phyloP scores from a whole-genome alignment of 176 grass and related monocot genomes.

The Thalia dealbata region DNA sequence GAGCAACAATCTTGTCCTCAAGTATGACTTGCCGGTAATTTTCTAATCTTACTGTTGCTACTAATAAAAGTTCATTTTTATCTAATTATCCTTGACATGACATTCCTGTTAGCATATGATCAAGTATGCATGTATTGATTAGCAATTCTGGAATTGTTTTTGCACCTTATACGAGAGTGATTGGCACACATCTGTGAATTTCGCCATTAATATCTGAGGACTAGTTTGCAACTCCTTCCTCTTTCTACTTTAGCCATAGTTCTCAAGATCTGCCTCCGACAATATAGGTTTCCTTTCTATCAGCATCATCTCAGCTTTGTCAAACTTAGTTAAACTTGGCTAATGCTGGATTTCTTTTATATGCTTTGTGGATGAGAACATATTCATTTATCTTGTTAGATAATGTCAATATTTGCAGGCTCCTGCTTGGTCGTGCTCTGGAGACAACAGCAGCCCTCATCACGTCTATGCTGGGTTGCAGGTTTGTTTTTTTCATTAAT shows the following conservation, averaged over 20 bases:
- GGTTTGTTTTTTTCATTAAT: slow-evolving; percentile 35
- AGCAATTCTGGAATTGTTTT: neutral
- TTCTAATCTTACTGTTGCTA: slow-evolving; percentile 4
- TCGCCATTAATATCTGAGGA: neutral
- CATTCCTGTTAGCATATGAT: neutral
- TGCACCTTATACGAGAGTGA: neutral
- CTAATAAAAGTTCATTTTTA: neutral
- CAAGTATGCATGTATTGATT: neutral
- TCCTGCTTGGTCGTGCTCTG: slow-evolving; percentile 84
- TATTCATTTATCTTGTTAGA: neutral
- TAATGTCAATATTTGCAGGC: slow-evolving; percentile 28
- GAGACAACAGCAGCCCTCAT: slow-evolving; percentile 33
- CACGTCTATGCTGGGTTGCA: slow-evolving; percentile 79
- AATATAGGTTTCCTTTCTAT: neutral
- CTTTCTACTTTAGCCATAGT: neutral
- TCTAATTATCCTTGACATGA: too few species aligned
- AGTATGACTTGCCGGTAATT: slow-evolving; percentile 78
- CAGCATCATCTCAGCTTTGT: too few species aligned
- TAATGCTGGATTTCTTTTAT: neutral
- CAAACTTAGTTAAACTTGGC: neutral
- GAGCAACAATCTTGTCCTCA: slow-evolving; percentile 62
- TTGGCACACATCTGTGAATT: neutral
- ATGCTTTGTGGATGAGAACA: neutral
- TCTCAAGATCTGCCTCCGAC: neutral
- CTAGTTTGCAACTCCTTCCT: neutral